A percentile compares a stretch with the other conserved stretches of the same genome.
phyloP scores from a whole-genome alignment of 2,329 filamentous ascomycete species.

The Pseudogymnoascus sp. region DNA sequence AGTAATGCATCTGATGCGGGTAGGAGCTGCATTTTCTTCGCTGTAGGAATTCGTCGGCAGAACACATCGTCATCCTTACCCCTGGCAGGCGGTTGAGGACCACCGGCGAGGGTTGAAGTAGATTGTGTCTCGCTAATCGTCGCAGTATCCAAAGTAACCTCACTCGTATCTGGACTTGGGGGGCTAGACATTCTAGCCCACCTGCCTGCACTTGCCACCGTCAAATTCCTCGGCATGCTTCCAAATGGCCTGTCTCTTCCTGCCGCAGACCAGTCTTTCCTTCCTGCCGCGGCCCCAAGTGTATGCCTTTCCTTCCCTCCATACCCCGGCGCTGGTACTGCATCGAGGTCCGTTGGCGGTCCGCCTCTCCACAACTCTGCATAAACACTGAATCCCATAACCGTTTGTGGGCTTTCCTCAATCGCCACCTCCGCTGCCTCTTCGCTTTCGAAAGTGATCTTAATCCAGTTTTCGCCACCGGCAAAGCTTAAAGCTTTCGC shows the following conservation, averaged over 20 bases:
- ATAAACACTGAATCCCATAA: conserved; percentile 61
- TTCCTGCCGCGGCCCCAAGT: neutral
- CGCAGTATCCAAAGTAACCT: conserved; percentile 46
- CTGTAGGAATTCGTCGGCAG: conserved; percentile 57
- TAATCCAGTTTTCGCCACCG: conserved; percentile 87
- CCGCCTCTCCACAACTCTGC: conserved; percentile 62
- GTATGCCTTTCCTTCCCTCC: neutral
- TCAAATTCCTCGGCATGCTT: conserved; percentile 1
- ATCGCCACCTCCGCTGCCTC: conserved; percentile 62
- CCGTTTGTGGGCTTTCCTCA: conserved; percentile 60
- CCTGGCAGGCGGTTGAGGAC: conserved; percentile 10
- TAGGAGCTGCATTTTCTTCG: conserved; percentile 54
- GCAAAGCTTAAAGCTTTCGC: conserved; percentile 72
- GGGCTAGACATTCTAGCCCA: neutral
- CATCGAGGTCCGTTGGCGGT: conserved; percentile 54
- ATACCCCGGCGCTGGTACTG: conserved; percentile 37
- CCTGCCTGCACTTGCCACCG: neutral
- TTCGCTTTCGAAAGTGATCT: conserved; percentile 69
- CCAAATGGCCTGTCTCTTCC: conserved; percentile 1
- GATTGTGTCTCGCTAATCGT: conserved; percentile 31
- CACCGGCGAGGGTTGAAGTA: conserved; percentile 21
- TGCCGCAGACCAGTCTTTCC: conserved; percentile 1
- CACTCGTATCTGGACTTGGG: neutral
- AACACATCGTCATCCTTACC: conserved; percentile 35
- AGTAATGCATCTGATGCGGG: conserved; percentile 63